Base-by-base conservation (phyloP, 2,329 filamentous ascomycete species). In the Helminthosporium solani region DNA sequence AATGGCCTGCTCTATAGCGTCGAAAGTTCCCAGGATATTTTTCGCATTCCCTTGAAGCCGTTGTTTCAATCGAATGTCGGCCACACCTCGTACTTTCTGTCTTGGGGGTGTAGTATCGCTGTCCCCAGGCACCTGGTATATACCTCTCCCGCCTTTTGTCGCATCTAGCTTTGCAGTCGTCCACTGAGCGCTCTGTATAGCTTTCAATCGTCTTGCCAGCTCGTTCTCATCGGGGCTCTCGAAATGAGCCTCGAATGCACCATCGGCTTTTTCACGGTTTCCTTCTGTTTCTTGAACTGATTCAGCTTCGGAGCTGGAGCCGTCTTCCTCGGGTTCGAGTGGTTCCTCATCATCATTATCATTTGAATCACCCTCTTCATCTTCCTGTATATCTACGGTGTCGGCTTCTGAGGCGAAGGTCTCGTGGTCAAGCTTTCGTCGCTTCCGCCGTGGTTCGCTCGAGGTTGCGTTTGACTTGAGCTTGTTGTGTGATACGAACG, bases 161-260 rank as follows among this genome's bases (percentile, higher is more conserved):
- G 58, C 40, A 40, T 57, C 41, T 18, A 64, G 66, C 48, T 72
- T 78, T 23, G 67, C 66, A 9, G 64, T 68, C 6, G 64, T 63
- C 80, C 79, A 83, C 50, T 76, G 70, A 35, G 75, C 77, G 9
- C 71, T 63, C 6, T 71, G 62, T 23, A 76, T 71, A 16, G 73
- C 68, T 47, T 77, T 70, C 28, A 81, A 61, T 28, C 71, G 80
- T 55, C 73, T 71, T 1, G 78, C 72, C 7, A 90, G 71, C 33
- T 79, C 70, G 5, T 78, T 75, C 39, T 87, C 81, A 36, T 91
- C 80, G 0, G 84, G 82, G 33, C 77, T 77, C 27, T 83, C 81
- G 65, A 95, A 95, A 70, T 96, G 92, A 7, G 75, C 72, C 53
- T 94, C 87, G 61, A 95, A 96, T 0, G 89, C 86, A 66, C 95